Evolutionary conservation across 202 grass and related monocot genomes (phyloP).

Genomic region (Elaeis oleifera): DNA sequence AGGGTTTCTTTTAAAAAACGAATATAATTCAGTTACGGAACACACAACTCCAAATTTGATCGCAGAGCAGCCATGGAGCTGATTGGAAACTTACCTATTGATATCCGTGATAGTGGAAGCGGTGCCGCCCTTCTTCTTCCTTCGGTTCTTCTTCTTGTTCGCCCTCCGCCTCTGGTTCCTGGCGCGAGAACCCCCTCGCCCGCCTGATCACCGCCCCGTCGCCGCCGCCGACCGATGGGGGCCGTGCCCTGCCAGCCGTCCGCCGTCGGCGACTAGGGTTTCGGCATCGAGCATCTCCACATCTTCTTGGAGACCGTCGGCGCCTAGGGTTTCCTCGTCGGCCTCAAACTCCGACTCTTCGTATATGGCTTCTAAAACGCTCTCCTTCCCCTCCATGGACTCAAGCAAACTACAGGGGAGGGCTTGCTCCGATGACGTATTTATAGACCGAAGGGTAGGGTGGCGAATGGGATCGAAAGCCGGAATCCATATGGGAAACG

Average conservation of each 20-base stretch:
- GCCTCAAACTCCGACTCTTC: background rate
- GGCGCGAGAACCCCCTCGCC: background rate
- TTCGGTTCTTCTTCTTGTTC: slow-evolving; percentile 21
- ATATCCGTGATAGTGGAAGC: slow-evolving; percentile 62
- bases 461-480: no score
- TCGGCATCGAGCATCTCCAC: slow-evolving; percentile 78
- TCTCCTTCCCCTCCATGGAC: slow-evolving; percentile 37
- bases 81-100: slow-evolving; percentile 41
- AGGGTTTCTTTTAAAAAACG: no score
- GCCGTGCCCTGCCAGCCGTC: background rate
- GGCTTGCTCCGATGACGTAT: no score
- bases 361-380: slow-evolving; percentile 1
- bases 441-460: no score
- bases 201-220: background rate
- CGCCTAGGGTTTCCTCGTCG: slow-evolving; percentile 33
- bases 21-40: no score
- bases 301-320: slow-evolving; percentile 33
- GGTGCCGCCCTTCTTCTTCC: slow-evolving; percentile 48
- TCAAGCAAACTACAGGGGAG: no score
- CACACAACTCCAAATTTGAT: no score
- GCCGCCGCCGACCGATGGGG: background rate
- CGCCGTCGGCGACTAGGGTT: slow-evolving; percentile 19
- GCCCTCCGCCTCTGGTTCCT: slow-evolving; percentile 23
- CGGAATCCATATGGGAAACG: no score
- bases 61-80: background rate